Conservation (phyloP, 2,329 filamentous ascomycete genomes). For the Graphiopsis chlorocephala region DNA sequence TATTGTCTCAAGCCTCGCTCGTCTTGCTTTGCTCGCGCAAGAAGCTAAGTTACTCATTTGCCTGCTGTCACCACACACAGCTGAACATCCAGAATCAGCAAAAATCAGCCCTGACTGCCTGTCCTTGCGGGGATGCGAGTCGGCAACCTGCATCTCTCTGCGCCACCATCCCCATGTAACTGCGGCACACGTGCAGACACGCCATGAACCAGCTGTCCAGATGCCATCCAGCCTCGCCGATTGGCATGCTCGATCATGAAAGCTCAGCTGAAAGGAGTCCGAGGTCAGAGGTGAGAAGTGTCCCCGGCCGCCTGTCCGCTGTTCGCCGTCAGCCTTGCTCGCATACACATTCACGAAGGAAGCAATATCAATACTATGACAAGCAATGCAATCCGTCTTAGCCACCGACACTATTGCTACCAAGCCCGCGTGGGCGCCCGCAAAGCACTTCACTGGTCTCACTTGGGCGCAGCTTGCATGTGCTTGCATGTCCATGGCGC, state of each 20-base stretch:
- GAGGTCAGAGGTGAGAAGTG: not conserved
- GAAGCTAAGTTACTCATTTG: not conserved
- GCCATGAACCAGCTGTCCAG: not conserved
- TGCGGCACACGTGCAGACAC: slow-evolving; percentile 1
- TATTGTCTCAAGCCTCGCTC: not conserved
- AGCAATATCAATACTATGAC: not conserved
- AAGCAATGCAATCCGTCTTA: not conserved
- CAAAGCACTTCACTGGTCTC: slow-evolving; percentile 9
- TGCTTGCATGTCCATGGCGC: slow-evolving; percentile 14
- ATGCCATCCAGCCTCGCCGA: not conserved
- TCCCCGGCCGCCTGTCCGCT: not conserved
- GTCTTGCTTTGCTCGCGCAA: not conserved
- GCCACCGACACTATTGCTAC: slow-evolving; percentile 1
- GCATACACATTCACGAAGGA: not conserved
- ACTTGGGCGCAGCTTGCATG: slow-evolving; percentile 11
- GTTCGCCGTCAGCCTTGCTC: not conserved
- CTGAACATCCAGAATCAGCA: not conserved
- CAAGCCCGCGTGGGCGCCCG: not conserved
- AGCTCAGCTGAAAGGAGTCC: not conserved
- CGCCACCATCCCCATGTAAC: slow-evolving; percentile 5
- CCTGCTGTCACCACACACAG: not conserved
- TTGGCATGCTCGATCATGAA: not conserved
- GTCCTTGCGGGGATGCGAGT: slow-evolving; percentile 11
- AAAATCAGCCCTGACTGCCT: not conserved
- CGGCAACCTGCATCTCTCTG: slow-evolving; percentile 7